Evolutionary conservation across 352 stramenopile species (phyloP), one percentile per base, ranked within the genome.

Genomic region (Phytophthora constricta): DNA sequence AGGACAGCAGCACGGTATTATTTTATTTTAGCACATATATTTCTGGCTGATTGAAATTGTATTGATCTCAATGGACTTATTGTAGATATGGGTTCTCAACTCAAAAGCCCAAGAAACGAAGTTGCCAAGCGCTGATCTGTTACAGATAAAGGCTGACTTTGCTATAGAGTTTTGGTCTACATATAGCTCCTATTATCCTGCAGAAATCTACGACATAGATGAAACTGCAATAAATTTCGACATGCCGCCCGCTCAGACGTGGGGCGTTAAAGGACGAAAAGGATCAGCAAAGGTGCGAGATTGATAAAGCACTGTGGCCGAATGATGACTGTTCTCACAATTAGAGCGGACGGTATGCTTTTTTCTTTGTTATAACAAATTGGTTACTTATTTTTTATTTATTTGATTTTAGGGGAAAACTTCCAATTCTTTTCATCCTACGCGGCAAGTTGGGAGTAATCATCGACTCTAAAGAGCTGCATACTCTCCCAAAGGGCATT

Each of bases 151-250:
- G 22, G 48, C 28, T 43, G n/a, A 56, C 16, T 45, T 71, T 53
- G 20, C 58, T 56, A n/a, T 56, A 50, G 41, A 61, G 20, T 58
- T 58, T 23, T 58, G 50, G 50, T 14, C 22, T 11, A 33, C 42
- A 9, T 58, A 58, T 20, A 20, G 34, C 19, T 37, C 33, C 8
- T 58, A 33, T 19, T 8, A 7, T 16, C 10, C 14, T 19, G 23
- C 34, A 28, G 56, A 64, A 27, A 57, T 64, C 7, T 64, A 64
- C 16, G 56, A 56, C 28, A 20, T 62, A 5, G 42, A 54, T 16
- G 28, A 62, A 11, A 54, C 53, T 9, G 42, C 42, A 2, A 47
- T 62, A 9, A 53, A 54, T 20, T 62, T 51, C 14, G 55, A 48
- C 1, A 54, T 53, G n/a, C n/a, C 27, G 1, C 55, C 20, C 9